Evolutionary conservation across 2,329 filamentous ascomycete genomes (phyloP).

Genomic region (Neobulgaria alba): DNA sequence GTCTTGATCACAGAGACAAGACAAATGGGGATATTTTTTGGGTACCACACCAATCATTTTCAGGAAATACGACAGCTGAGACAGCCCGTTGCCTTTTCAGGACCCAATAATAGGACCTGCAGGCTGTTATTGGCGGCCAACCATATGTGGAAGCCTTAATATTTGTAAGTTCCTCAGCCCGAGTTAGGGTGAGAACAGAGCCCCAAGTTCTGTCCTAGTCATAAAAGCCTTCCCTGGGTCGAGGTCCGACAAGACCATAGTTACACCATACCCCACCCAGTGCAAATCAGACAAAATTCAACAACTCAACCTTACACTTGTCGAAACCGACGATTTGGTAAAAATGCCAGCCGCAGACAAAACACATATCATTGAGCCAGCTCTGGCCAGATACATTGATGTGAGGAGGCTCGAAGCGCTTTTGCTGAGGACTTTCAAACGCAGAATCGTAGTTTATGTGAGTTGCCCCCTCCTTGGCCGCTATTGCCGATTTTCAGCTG

Average conservation of each 20-base stretch:
- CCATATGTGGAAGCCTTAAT: no score
- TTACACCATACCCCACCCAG: no score
- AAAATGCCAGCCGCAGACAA: constrained; percentile 4
- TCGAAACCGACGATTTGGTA: neutral
- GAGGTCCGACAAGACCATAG: no score
- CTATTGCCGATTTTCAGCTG: neutral
- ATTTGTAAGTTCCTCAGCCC: no score
- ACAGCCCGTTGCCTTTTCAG: no score
- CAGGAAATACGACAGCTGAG: no score
- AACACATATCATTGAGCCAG: constrained; percentile 4
- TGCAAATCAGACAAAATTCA: no score
- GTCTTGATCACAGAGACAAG: neutral
- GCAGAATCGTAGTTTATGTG: constrained; percentile 3
- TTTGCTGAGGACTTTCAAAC: constrained; percentile 3
- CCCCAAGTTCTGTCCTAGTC: no score
- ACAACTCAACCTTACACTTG: neutral
- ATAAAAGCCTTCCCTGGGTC: no score
- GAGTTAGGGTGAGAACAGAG: no score
- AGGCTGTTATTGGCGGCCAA: no score
- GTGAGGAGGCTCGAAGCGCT: constrained; percentile 2
- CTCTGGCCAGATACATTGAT: constrained; percentile 5
- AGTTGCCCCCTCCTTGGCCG: neutral
- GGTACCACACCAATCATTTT: neutral
- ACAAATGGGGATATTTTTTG: neutral
- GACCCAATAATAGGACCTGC: no score